Base-by-base conservation (phyloP, 2,329 filamentous ascomycete genomes). In the Sclerotiophoma versabilis region DNA sequence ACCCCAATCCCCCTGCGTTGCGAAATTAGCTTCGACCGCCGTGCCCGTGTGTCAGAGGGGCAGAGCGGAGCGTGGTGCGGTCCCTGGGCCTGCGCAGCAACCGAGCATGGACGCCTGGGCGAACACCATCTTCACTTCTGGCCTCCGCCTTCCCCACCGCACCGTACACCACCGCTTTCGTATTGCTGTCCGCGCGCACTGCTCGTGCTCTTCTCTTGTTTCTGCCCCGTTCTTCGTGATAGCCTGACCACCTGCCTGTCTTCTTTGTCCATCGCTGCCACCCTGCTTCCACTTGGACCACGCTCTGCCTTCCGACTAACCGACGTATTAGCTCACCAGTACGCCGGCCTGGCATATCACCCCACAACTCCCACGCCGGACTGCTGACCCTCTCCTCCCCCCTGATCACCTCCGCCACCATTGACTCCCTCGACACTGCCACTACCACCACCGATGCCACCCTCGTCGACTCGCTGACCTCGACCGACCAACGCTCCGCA, bases 371-470 rank as follows among this genome's bases (percentile, higher is more conserved):
- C n/a, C 80, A 82, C 65, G 63, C 74, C 38, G 80, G 79, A 50
- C 79, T 78, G 60, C 64, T 82, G 49, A 81, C 80, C 8, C 70
- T 80, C 23, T 81, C 80, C 15, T 81, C 80, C 34, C 80, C 80
- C 38, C 72, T 80, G 49, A 75, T 78, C 49, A 52, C 73, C 45
- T 74, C 76, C 57, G 68, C 73, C 61, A 72, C 73, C 8, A 59
- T 76, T 38, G 77, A 82, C 57, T 62, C 63, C 9, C 20, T 56
- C 42, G 53, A 50, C 17, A 69, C 58, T 2, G 17, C 42, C 12
- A 41, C 38, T 26, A 69, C 58, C 2, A 22, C 45, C 15, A 56
- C 66, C 23, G 44, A 69, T 60, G 62, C 61, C 32, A 60, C 62
- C 12, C 59, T 68, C 53, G 64, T 66, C 47, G 77, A 78, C 51